Evolutionary conservation across 2,329 filamentous ascomycete species (phyloP).

Genomic region (Diaporthe nobilis): DNA sequence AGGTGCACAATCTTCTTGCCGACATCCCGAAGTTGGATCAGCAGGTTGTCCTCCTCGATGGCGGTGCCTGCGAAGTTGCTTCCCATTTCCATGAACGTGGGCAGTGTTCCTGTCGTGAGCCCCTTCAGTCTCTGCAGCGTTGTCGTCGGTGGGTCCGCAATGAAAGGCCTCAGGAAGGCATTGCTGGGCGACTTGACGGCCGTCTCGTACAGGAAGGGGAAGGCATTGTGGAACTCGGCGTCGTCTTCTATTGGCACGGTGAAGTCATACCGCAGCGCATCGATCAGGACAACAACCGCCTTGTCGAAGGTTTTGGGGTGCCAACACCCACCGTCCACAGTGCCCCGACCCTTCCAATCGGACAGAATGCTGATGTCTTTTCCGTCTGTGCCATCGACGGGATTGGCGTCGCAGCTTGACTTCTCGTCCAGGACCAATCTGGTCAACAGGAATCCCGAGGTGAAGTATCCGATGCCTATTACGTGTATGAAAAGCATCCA

Average conservation of each 20-base stretch:
- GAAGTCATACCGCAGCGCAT: slow-evolving; percentile 97
- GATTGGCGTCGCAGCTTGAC: slow-evolving; percentile 72
- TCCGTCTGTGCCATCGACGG: slow-evolving; percentile 65
- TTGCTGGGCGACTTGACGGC: slow-evolving; percentile 81
- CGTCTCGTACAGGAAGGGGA: slow-evolving; percentile 89
- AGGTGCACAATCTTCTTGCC: slow-evolving; percentile 87
- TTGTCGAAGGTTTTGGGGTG: slow-evolving; percentile 94
- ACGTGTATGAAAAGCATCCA: slow-evolving; percentile 82
- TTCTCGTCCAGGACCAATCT: slow-evolving; percentile 84
- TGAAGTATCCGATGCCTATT: slow-evolving; percentile 91
- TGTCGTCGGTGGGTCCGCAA: slow-evolving; percentile 95
- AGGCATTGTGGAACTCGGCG: slow-evolving; percentile 83
- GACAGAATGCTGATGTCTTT: slow-evolving; percentile 56
- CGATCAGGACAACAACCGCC: slow-evolving; percentile 90
- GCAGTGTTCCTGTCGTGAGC: slow-evolving; percentile 92
- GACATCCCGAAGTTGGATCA: slow-evolving; percentile 76
- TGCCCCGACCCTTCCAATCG: slow-evolving; percentile 58
- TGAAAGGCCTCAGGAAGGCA: slow-evolving; percentile 93
- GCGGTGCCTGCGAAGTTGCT: slow-evolving; percentile 96
- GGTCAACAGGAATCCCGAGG: slow-evolving; percentile 93
- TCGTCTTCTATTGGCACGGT: slow-evolving; percentile 81
- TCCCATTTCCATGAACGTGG: slow-evolving; percentile 93
- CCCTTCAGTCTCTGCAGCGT: slow-evolving; percentile 95
- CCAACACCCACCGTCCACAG: slow-evolving; percentile 84
- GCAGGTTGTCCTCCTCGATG: slow-evolving; percentile 90